Conservation (phyloP, 352 stramenopile genomes). For the Aphanomyces euteiches region DNA sequence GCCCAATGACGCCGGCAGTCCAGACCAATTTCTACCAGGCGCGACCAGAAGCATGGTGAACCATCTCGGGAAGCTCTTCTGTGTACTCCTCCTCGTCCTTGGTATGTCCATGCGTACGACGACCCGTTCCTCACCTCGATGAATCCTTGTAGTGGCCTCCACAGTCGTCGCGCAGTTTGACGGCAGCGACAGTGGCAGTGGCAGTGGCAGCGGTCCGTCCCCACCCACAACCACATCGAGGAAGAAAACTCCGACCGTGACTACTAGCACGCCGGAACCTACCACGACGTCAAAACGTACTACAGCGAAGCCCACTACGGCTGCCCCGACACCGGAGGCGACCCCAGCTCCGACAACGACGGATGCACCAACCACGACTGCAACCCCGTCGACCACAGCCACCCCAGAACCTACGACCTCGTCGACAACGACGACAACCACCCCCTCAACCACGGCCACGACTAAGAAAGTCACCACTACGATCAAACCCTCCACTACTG, state of each 20-base stretch:
- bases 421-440: neutral
- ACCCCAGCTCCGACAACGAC: slow-evolving; percentile 1
- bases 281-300: neutral
- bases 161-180: slow-evolving; percentile 4
- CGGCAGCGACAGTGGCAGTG: neutral
- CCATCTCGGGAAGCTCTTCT: slow-evolving; percentile 12
- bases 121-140: neutral
- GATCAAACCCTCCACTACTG: neutral
- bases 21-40: slow-evolving; percentile 18
- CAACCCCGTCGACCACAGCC: neutral
- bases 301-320: slow-evolving; percentile 5
- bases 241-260: neutral
- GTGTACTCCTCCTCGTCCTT: slow-evolving; percentile 18
- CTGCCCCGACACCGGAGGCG: neutral
- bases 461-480: neutral
- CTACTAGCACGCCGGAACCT: neutral
- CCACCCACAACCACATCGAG: too few relatives aligned
- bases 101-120: slow-evolving; percentile 5
- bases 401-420: slow-evolving; percentile 10
- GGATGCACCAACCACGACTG: neutral
- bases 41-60: slow-evolving; percentile 11
- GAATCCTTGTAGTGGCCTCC: neutral
- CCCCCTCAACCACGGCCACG: neutral
- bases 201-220: neutral
- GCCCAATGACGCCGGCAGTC: neutral